Conservation (phyloP, 2,329 filamentous ascomycete genomes). For the Cercospora citrullina region DNA sequence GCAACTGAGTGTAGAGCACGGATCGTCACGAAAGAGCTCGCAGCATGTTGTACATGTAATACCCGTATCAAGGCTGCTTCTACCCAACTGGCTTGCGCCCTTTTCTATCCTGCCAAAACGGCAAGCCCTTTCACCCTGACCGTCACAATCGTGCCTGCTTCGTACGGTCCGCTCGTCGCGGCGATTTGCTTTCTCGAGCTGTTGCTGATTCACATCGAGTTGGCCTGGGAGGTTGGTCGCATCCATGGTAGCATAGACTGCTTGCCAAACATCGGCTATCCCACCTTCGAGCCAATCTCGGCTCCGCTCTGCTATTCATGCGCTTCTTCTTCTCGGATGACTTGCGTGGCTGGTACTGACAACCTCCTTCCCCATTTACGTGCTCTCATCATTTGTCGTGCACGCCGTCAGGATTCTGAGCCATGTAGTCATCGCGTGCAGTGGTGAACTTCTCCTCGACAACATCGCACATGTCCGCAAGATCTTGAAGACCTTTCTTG, state of each 20-base stretch:
- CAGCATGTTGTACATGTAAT: slow-evolving; percentile 33
- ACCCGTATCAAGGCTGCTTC: slow-evolving; percentile 22
- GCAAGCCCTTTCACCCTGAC: background rate
- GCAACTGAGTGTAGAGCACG: slow-evolving; percentile 25
- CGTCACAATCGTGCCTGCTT: background rate
- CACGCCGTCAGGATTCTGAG: slow-evolving; percentile 34
- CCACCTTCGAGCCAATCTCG: background rate
- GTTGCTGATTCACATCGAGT: background rate
- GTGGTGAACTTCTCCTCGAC: slow-evolving; percentile 84
- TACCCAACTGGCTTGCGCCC: background rate
- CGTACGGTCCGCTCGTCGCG: background rate
- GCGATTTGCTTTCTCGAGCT: background rate
- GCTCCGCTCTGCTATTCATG: slow-evolving; percentile 35
- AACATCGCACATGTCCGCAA: slow-evolving; percentile 90
- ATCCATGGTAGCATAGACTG: slow-evolving; percentile 19
- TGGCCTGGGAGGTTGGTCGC: slow-evolving; percentile 17
- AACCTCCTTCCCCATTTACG: background rate
- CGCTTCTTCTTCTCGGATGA: slow-evolving; percentile 50
- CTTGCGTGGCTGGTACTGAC: slow-evolving; percentile 42
- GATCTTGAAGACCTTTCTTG: slow-evolving; percentile 83
- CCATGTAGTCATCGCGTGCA: slow-evolving; percentile 63
- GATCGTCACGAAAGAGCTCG: slow-evolving; percentile 5
- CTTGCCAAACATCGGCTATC: background rate
- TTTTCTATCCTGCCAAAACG: background rate
- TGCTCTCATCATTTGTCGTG: slow-evolving; percentile 17